A percentile compares a stretch with the other conserved stretches of the same genome.
Conservation (phyloP, 306 rosid genomes). For the Dryas drummondii region DNA sequence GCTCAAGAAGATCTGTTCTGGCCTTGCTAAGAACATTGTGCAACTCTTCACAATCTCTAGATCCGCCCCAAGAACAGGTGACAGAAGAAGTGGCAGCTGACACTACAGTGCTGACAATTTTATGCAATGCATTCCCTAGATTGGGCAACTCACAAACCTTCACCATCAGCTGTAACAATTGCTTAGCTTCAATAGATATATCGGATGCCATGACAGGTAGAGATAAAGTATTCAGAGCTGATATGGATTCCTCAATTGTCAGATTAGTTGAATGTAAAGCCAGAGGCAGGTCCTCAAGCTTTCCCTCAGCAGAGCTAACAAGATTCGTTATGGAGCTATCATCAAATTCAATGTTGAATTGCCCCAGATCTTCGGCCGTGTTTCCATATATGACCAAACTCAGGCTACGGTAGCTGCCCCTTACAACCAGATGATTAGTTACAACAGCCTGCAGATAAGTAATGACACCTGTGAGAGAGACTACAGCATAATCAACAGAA, state of each 20-base stretch:
- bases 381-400: constrained; percentile 93
- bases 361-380: constrained; percentile 97
- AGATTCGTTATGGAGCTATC: constrained; percentile 85
- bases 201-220: constrained; percentile 63
- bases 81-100: constrained; percentile 71
- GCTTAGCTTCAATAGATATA: constrained; percentile 66
- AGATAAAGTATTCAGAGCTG: constrained; percentile 58
- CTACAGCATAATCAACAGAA: constrained; percentile 16
- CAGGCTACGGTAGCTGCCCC: constrained; percentile 97
- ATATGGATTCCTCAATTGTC: constrained; percentile 57
- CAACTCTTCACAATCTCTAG: constrained; percentile 51
- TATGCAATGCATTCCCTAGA: constrained; percentile 57
- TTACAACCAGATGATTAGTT: constrained; percentile 89
- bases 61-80: constrained; percentile 42
- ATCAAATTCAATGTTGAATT: constrained; percentile 86
- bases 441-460: constrained; percentile 78
- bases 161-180: constrained; percentile 63
- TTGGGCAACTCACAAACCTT: constrained; percentile 64
- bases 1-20: constrained; percentile 62
- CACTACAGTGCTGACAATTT: constrained; percentile 61
- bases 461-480: constrained; percentile 14
- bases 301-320: constrained; percentile 80
- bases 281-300: constrained; percentile 86
- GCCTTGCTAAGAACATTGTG: constrained; percentile 50
- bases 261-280: constrained; percentile 66